Evolutionary conservation across 1,284 basidiomycete species (phyloP).

Genomic region (Sporisorium iseilematis-ciliati): DNA sequence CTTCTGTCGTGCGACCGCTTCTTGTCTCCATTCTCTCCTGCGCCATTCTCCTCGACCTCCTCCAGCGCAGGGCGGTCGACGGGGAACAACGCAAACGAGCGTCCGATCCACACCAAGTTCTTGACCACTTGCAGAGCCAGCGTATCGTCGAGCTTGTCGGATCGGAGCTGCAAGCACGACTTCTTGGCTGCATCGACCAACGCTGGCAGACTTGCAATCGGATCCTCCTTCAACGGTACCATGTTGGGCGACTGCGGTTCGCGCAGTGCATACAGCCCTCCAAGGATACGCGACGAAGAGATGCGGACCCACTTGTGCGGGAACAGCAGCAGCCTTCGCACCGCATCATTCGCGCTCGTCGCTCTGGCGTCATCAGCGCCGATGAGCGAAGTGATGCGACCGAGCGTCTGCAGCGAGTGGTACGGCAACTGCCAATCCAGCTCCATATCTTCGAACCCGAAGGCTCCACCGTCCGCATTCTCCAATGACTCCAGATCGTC

Average conservation of each 20-base stretch:
- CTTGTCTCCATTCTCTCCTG: slow-evolving; percentile 3
- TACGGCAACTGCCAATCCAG: slow-evolving; percentile 87
- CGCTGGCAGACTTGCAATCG: slow-evolving; percentile 73
- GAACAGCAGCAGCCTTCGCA: slow-evolving; percentile 81
- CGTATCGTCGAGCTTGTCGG: slow-evolving; percentile 81
- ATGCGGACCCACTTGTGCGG: slow-evolving; percentile 95
- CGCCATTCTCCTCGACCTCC: slow-evolving; percentile 17
- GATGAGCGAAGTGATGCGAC: slow-evolving; percentile 20
- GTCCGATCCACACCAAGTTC: slow-evolving; percentile 90
- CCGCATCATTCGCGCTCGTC: slow-evolving; percentile 70
- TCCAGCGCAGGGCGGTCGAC: slow-evolving; percentile 21
- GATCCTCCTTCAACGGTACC: slow-evolving; percentile 67
- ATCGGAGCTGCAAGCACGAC: slow-evolving; percentile 83
- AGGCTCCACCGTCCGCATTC: slow-evolving; percentile 16
- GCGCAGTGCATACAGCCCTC: slow-evolving; percentile 75
- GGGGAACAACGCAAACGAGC: slow-evolving; percentile 70
- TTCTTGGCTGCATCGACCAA: slow-evolving; percentile 83
- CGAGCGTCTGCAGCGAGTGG: slow-evolving; percentile 73
- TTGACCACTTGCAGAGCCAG: slow-evolving; percentile 90
- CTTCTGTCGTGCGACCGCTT: slow-evolving; percentile 55
- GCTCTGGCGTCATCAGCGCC: slow-evolving; percentile 7
- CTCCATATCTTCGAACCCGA: slow-evolving; percentile 72
- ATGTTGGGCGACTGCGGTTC: slow-evolving; percentile 28
- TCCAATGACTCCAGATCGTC: slow-evolving; percentile 55
- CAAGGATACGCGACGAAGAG: slow-evolving; percentile 82